Base-by-base conservation (phyloP, 257 asterid genomes). In the Plantago elongata region DNA sequence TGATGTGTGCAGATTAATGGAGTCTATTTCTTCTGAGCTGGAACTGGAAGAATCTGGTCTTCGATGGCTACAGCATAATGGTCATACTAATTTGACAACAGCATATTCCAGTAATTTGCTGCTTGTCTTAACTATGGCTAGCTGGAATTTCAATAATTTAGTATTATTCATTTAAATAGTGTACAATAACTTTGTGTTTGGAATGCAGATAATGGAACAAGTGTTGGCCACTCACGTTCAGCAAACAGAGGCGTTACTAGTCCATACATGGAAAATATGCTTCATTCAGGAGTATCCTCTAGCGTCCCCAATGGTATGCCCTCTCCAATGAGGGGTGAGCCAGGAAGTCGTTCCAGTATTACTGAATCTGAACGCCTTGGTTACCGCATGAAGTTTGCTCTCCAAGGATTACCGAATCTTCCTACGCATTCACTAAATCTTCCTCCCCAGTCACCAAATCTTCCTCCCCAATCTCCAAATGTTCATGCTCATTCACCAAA, bases 31-130 rank as follows among this genome's bases (percentile, higher is more conserved):
- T 60, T 76, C 79, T 54, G 95, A 86, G 77, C 77, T 69, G 69
- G 95, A 89, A 64, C 84, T 74, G 66, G 91, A 81, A 65, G 92
- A 81, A 58, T 64, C 81, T 79, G 73, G 79, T 65, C 64, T 73
- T 66, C 66, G 67, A 67, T 56, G 82, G 77, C 97, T 77, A 67
- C 90, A 70, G 69, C 77, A 68, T 54, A 81, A 67, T 54, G 81
- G 95, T 70, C 79, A 85, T 61, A 77, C 67, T 70, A 82, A 72
- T 57, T 56, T 84, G 64, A 65, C 78, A 30, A 61, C 78, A 54
- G 92, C 87, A 72, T 82, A 83, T 81, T 75, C 90, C 69, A 97
- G 99, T 89, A 93, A 72, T 51, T 69, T 52, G 61, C 54, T 52
- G 59, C 54, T 61, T 45, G 9, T 66, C 48, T 45, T 72, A 34